Evolutionary conservation across 208 protist genomes (phyloP).

Genomic region (Zelonia costaricensis): DNA sequence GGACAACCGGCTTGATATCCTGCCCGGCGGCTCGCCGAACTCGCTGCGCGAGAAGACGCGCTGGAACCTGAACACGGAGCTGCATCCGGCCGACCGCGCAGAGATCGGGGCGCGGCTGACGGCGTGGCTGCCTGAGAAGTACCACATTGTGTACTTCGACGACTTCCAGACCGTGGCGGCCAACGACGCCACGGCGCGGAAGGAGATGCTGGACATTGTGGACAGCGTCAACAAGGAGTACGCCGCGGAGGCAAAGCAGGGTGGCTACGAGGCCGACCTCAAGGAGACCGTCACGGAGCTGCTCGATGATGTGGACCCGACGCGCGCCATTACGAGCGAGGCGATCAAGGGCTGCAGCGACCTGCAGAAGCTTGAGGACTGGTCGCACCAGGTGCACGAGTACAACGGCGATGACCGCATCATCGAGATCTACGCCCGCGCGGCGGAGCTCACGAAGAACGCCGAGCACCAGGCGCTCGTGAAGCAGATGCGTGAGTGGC

Average conservation of each 20-base stretch:
- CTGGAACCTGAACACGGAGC: constrained; percentile 87
- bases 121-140: constrained; percentile 90
- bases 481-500: constrained; percentile 77
- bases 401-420: constrained; percentile 90
- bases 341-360: constrained; percentile 69
- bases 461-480: constrained; percentile 72
- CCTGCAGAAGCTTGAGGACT: constrained; percentile 78
- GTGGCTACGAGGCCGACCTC: constrained; percentile 69
- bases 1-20: constrained; percentile 88
- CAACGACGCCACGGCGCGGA: constrained; percentile 64
- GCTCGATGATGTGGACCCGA: constrained; percentile 78
- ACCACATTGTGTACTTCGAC: constrained; percentile 90
- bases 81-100: constrained; percentile 75
- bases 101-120: constrained; percentile 82
- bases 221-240: constrained; percentile 82
- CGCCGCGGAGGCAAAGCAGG: constrained; percentile 68
- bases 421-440: constrained; percentile 82
- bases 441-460: constrained; percentile 80
- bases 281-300: constrained; percentile 63
- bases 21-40: constrained; percentile 83
- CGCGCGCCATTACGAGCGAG: constrained; percentile 70
- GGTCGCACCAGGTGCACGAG: constrained; percentile 78
- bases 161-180: constrained; percentile 89
- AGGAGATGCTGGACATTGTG: constrained; percentile 79
- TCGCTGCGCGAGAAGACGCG: constrained; percentile 89